Conservation (phyloP, 805 yeast genomes). For the Candida verbasci region DNA sequence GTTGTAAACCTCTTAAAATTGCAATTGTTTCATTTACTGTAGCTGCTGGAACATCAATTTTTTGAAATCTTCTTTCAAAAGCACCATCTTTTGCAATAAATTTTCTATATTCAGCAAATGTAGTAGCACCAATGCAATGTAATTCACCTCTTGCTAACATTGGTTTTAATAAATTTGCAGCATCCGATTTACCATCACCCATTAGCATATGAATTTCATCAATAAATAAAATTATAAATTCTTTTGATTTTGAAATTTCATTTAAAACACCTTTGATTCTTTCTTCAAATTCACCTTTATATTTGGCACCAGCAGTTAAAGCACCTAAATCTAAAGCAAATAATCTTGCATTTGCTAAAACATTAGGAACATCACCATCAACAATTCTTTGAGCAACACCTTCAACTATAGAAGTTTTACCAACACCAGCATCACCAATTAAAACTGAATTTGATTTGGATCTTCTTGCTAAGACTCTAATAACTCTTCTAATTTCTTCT, state of each 20-base stretch:
- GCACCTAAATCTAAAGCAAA: conserved; percentile 94
- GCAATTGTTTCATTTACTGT: conserved; percentile 91
- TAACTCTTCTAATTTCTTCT: conserved; percentile 94
- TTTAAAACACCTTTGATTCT: conserved; percentile 93
- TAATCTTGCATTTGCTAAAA: conserved; percentile 73
- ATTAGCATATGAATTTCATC: conserved; percentile 99
- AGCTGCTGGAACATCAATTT: conserved; percentile 93
- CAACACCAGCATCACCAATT: conserved; percentile 99
- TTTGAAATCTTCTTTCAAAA: conserved; percentile 96
- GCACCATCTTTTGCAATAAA: conserved; percentile 96
- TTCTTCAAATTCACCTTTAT: conserved; percentile 98
- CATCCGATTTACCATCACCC: conserved; percentile 99
- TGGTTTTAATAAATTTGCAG: conserved; percentile 94
- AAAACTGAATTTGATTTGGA: conserved; percentile 94
- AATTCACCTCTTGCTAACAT: conserved; percentile 94
- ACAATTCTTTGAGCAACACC: conserved; percentile 97
- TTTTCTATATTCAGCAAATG: conserved; percentile 89
- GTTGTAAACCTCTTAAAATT: conserved; percentile 92
- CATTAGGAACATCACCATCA: conserved; percentile 91
- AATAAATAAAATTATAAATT: conserved; percentile 83
- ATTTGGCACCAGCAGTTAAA: conserved; percentile 96
- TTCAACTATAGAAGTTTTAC: conserved; percentile 96
- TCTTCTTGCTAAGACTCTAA: conserved; percentile 93
- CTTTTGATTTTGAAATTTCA: conserved; percentile 85
- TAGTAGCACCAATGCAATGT: conserved; percentile 98